Base-by-base conservation (phyloP, 2,329 filamentous ascomycete species). In the Botrytis paeoniae region DNA sequence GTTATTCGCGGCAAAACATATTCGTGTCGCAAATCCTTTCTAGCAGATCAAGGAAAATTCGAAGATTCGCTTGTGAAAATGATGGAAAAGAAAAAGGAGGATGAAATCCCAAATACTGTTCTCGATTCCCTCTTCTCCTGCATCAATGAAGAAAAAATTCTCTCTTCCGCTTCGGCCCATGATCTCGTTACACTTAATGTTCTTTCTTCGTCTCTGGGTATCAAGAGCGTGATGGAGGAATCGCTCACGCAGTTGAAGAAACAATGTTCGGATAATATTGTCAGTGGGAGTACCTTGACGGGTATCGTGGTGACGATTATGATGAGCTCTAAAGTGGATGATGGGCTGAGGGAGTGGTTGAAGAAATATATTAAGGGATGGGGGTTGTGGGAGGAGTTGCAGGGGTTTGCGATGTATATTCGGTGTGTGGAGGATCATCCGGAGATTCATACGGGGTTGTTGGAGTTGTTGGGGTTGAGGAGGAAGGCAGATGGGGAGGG, bases 161-260 rank as follows among this genome's bases (percentile, higher is more conserved):
- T 78, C 20, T 1, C 39, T 0, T 74, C 76, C 16, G 68, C 65
- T 4, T 73, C 62, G 20, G 57, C 76, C 4, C 59, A 78, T 16
- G 78, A 80, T 71, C 76, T 79, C 59, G 78, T 79, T 0, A 78
- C 75, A 0, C 61, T 80, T 4, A 75, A 77, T 39, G 76, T 80
- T 4, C 75, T 80, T 0, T 73, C 76, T 7, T 72, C 70, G 1
- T 75, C 73, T 18, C 63, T 79, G 1, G 73, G 74, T 3, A 70
- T 73, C 22, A 80, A 78, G 60, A 75, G 71, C 9, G 74, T 75
- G 0, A 70, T 75, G 14, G 77, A 79, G 10, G 62, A 74, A 22
- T 73, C 72, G 3, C 64, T 78, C 7, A 35, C n/a, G 7, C 57
- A 71, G 37, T 22, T 80, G 22, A 78, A 78, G 64, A 73, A 74